These are phyloP conservation scores for Cystobasidium onofrii DNA, from an alignment of 768 basidiomycete genomes.

Conservation along the genomic window DNA sequence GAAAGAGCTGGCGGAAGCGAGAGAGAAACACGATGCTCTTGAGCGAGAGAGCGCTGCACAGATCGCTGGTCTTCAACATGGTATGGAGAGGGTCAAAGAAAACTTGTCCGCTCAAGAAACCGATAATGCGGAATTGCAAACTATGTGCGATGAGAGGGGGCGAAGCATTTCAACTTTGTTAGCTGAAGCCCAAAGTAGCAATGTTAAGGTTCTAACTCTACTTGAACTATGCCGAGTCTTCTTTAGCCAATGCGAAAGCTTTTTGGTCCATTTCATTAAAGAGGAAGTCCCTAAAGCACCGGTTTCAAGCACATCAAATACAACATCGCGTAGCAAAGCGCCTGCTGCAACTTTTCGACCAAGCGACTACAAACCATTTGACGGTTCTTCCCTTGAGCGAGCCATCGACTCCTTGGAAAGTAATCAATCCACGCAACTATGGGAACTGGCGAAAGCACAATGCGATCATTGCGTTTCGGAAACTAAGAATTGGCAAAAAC, in stretches of 20 bases:
- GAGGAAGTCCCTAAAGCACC: background rate
- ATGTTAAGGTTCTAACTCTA: background rate
- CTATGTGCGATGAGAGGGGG: conserved; percentile 19
- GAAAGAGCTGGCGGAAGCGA: conserved; percentile 69
- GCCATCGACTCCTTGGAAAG: conserved; percentile 1
- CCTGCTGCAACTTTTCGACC: background rate
- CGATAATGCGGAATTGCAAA: conserved; percentile 53
- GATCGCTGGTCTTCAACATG: conserved; percentile 46
- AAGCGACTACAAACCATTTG: background rate
- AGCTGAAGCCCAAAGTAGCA: background rate
- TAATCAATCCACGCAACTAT: conserved; percentile 35
- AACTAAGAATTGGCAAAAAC: conserved; percentile 90
- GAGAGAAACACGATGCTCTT: conserved; percentile 49
- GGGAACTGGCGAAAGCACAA: conserved; percentile 43
- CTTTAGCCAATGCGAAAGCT: background rate
- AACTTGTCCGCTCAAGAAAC: conserved; percentile 54
- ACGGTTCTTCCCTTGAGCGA: background rate
- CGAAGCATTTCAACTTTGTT: background rate
- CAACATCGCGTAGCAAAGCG: background rate
- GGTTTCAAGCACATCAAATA: background rate
- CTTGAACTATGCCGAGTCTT: background rate
- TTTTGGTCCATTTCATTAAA: background rate
- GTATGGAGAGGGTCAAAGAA: conserved; percentile 55
- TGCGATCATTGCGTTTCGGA: conserved; percentile 47
- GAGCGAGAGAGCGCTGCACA: conserved; percentile 52